Evolutionary conservation across 2,329 filamentous ascomycete species (phyloP).

Genomic region (Phaeosphaeriaceae sp.): DNA sequence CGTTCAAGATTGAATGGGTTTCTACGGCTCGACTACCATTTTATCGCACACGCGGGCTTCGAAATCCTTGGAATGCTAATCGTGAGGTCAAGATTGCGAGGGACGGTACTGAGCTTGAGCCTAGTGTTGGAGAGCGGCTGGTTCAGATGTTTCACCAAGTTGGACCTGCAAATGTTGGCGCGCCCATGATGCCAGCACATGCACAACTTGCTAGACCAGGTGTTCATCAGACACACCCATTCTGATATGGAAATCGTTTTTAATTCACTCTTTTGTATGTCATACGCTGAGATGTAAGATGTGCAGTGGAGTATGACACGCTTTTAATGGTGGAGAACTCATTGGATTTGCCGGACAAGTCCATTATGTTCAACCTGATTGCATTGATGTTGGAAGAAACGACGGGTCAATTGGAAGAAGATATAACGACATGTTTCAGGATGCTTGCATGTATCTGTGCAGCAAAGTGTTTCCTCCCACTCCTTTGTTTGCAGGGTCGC

Average conservation of each 20-base stretch:
- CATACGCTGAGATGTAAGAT: constrained; percentile 3
- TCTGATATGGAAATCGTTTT: constrained; percentile 16
- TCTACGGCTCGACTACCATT: constrained; percentile 85
- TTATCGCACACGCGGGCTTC: constrained; percentile 82
- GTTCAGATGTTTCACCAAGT: constrained; percentile 73
- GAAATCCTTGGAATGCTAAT: constrained; percentile 95
- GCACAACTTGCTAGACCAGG: constrained; percentile 28
- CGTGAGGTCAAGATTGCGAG: constrained; percentile 94
- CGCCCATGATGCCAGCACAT: constrained; percentile 25
- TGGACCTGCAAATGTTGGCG: constrained; percentile 35
- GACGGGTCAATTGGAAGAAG: constrained; percentile 15
- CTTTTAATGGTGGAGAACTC: constrained; percentile 9
- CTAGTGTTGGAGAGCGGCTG: constrained; percentile 76
- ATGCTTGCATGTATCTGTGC: constrained; percentile 3
- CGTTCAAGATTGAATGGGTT: constrained; percentile 89
- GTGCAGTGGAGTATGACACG: background rate
- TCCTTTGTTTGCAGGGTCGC: constrained; percentile 6
- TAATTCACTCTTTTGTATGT: constrained; percentile 5
- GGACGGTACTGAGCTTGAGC: constrained; percentile 92
- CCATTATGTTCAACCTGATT: constrained; percentile 9
- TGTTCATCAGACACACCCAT: constrained; percentile 40
- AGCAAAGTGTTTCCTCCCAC: constrained; percentile 7
- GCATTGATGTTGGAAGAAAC: constrained; percentile 16
- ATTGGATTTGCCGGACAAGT: constrained; percentile 21
- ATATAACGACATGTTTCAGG: constrained; percentile 1